Percentiles rank a stretch among this genome's conserved stretches.
phyloP scores from a whole-genome alignment of 176 grass and related monocot species.

The Cenchrus fungigraminus region DNA sequence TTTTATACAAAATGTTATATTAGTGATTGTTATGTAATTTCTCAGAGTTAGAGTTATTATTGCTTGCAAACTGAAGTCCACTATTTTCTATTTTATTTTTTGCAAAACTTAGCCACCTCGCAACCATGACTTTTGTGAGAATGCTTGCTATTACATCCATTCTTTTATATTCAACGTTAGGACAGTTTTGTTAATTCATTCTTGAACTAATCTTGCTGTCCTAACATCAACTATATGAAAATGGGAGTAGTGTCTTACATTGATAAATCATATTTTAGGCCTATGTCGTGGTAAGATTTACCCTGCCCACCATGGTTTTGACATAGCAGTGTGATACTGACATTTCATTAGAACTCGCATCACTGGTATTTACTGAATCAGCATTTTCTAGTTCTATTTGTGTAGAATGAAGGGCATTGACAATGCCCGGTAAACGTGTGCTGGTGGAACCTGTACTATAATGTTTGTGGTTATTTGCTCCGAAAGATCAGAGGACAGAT shows the following conservation, averaged over 20 bases:
- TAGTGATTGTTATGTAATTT: slow-evolving; percentile 4
- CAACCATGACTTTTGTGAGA: background rate
- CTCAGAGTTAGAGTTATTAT: background rate
- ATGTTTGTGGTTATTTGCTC: background rate
- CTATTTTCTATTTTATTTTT: background rate
- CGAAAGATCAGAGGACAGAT: background rate
- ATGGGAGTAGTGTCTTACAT: background rate
- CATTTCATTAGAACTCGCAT: background rate
- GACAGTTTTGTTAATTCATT: no score
- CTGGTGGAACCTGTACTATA: background rate
- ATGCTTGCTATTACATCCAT: background rate
- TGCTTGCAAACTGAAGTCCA: background rate
- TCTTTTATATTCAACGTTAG: no score
- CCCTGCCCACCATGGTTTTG: background rate
- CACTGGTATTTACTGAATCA: background rate
- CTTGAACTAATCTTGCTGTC: no score
- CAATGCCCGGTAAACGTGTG: background rate
- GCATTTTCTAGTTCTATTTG: background rate
- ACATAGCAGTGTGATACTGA: background rate
- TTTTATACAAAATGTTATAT: background rate
- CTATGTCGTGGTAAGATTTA: background rate
- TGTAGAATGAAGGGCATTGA: background rate
- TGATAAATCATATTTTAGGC: background rate
- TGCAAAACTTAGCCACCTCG: background rate
- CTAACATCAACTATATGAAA: no score